Conservation (phyloP, 106 monocot species). For the Ottelia alismoides region DNA sequence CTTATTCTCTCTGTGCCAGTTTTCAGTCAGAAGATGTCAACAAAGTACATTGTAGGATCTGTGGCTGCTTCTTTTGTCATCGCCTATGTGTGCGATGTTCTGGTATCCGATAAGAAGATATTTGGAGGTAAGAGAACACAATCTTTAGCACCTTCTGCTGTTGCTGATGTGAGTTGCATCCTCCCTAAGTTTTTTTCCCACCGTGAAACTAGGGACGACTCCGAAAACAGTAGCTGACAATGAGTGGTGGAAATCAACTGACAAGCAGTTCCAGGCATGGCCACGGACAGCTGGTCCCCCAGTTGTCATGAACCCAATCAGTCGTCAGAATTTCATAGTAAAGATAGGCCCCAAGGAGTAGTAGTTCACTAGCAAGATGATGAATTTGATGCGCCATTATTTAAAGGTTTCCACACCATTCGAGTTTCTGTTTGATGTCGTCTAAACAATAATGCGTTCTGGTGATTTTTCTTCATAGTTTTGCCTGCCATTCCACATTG, state of each 20-base stretch:
- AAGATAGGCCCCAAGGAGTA: slow-evolving; percentile 31
- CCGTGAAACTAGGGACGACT: slow-evolving; percentile 28
- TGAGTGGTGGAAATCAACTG: slow-evolving; percentile 74
- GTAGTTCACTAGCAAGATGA: too few relatives aligned
- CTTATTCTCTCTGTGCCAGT: too few relatives aligned
- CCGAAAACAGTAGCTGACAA: slow-evolving; percentile 46
- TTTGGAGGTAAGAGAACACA: slow-evolving; percentile 57
- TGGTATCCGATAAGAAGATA: slow-evolving; percentile 30
- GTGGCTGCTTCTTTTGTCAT: slow-evolving; percentile 9
- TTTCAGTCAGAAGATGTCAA: slow-evolving; percentile 10
- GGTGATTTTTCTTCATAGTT: too few relatives aligned
- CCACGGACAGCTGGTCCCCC: slow-evolving; percentile 86
- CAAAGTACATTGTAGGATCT: slow-evolving; percentile 16
- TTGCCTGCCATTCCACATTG: too few relatives aligned
- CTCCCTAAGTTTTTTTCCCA: too few relatives aligned
- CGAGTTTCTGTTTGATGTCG: too few relatives aligned
- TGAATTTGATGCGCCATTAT: too few relatives aligned
- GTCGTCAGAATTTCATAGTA: slow-evolving; percentile 87
- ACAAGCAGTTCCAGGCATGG: slow-evolving; percentile 86
- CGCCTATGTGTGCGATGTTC: slow-evolving; percentile 15
- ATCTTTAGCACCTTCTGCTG: too few relatives aligned
- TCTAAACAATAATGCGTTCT: too few relatives aligned
- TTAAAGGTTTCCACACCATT: too few relatives aligned
- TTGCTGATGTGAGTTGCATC: too few relatives aligned
- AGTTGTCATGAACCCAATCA: slow-evolving; percentile 91